Base-by-base conservation (phyloP, 257 asterid genomes). In the Solanum etuberosum region DNA sequence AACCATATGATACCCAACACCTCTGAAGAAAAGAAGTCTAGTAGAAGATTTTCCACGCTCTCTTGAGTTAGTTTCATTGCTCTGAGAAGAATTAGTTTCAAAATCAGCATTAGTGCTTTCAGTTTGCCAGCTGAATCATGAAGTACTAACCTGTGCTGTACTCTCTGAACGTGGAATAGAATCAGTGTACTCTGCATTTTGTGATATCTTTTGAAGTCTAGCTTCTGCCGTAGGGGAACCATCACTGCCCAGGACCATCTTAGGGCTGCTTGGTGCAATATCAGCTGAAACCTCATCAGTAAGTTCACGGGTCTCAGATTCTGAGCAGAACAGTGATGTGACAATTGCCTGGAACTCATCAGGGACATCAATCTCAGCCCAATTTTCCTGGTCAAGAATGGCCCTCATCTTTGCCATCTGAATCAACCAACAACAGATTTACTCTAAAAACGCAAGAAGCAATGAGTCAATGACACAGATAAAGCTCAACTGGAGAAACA, bases 281-380 rank as follows among this genome's bases (percentile, higher is more conserved):
- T 89, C 90, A 87, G 83, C 91, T 63, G 92, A 29, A 89, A 89
- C 90, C 38, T 89, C 92, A 77, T 91, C 91, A 89, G 87, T 89
- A 83, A 88, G 91, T 87, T 88, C 98, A 89, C 72, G 32, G 89
- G 86, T 48, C 80, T 63, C 89, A 67, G 96, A 87, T 84, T 93
- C 98, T 73, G 92, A 87, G 89, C 87, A 89, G 89, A 91, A 91
- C 84, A 94, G 88, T 81, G 94, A 91, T 86, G 90, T 90, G 89
- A 95, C 95, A 88, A 97, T 95, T 89, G 90, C 85, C 93, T 95
- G 98, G 89, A 95, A 95, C 91, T 97, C 99, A 86, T 94, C 98
- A 12, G 99, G 99, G 73, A 94, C 99, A 86, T 97, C 99, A 88
- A 97, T 91, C 92, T 97, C 99, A 54, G 93, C 90, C 99, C 99